phyloP scores from a whole-genome alignment of 139 green algal genomes.

The Chlorella sp. region DNA sequence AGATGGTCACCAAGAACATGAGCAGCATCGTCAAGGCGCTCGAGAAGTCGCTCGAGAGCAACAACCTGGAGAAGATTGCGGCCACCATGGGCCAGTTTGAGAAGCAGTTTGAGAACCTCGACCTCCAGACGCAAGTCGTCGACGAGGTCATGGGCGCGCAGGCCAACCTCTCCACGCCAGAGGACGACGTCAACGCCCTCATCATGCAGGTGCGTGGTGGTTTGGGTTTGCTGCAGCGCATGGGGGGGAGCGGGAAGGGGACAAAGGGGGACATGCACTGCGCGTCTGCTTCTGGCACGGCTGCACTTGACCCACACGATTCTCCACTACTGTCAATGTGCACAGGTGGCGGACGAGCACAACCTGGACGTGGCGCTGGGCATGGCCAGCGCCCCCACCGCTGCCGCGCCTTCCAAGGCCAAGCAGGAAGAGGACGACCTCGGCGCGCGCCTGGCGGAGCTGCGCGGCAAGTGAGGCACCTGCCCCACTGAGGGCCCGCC shows the following conservation, averaged over 20 bases:
- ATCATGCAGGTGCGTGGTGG: slow-evolving; percentile 63
- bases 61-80: slow-evolving; percentile 89
- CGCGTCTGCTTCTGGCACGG: not conserved
- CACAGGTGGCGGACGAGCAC: slow-evolving; percentile 84
- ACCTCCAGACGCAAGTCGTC: slow-evolving; percentile 83
- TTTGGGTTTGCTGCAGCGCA: not conserved
- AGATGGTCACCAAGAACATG: slow-evolving; percentile 90
- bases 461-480: slow-evolving; percentile 34
- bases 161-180: slow-evolving; percentile 80
- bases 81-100: slow-evolving; percentile 95
- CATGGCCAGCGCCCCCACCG: slow-evolving; percentile 50
- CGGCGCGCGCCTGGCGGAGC: slow-evolving; percentile 61
- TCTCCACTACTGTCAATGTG: not conserved
- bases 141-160: slow-evolving; percentile 86
- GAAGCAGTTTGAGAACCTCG: slow-evolving; percentile 87
- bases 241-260: not conserved
- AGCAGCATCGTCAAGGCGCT: slow-evolving; percentile 89
- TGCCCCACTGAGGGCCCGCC: too few species aligned
- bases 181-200: slow-evolving; percentile 87
- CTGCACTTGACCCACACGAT: not conserved
- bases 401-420: slow-evolving; percentile 6
- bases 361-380: slow-evolving; percentile 66
- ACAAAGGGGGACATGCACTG: not conserved
- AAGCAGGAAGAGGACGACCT: slow-evolving; percentile 62
- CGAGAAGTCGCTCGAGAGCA: slow-evolving; percentile 71